phyloP scores from a whole-genome alignment of 106 monocot species.

The Dactylorhiza incarnata region DNA sequence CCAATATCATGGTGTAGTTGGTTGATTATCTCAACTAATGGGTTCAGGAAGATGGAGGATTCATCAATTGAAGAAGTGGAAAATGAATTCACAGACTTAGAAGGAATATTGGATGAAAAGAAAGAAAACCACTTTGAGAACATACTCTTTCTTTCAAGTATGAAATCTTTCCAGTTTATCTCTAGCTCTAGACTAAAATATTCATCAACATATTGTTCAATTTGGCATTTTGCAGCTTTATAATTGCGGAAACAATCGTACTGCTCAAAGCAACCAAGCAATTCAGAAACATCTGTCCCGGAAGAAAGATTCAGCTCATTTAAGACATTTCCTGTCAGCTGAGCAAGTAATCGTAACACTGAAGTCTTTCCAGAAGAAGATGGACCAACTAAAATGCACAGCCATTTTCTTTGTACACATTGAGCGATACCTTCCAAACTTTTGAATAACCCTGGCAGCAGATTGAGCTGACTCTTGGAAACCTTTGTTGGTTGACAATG shows the following conservation, averaged over 20 bases:
- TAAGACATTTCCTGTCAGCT: slow-evolving; percentile 74
- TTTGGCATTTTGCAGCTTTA: slow-evolving; percentile 31
- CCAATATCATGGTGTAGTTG: slow-evolving; percentile 52
- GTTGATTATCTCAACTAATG: slow-evolving; percentile 62
- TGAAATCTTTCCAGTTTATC: slow-evolving; percentile 33
- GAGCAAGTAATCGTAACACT: slow-evolving; percentile 63
- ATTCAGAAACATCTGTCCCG: slow-evolving; percentile 90
- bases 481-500: slow-evolving; percentile 55
- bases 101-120: slow-evolving; percentile 21
- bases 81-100: slow-evolving; percentile 17
- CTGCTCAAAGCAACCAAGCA: slow-evolving; percentile 97
- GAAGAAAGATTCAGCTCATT: slow-evolving; percentile 86
- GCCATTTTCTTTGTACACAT: slow-evolving; percentile 65
- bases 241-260: slow-evolving; percentile 53
- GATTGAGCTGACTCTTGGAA: slow-evolving; percentile 32
- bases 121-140: slow-evolving; percentile 65
- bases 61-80: slow-evolving; percentile 12
- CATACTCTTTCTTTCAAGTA: slow-evolving; percentile 44
- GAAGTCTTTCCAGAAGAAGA: slow-evolving; percentile 89
- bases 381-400: slow-evolving; percentile 88
- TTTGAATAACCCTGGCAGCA: slow-evolving; percentile 43
- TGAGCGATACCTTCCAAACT: slow-evolving; percentile 63
- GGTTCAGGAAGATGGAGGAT: slow-evolving; percentile 26
- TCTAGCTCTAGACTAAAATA: slow-evolving; percentile 53
- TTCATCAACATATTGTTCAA: slow-evolving; percentile 71